A percentile compares a stretch with the other conserved stretches of the same genome.
Evolutionary conservation across 306 rosid species (phyloP).

Genomic region (Comarum palustre): DNA sequence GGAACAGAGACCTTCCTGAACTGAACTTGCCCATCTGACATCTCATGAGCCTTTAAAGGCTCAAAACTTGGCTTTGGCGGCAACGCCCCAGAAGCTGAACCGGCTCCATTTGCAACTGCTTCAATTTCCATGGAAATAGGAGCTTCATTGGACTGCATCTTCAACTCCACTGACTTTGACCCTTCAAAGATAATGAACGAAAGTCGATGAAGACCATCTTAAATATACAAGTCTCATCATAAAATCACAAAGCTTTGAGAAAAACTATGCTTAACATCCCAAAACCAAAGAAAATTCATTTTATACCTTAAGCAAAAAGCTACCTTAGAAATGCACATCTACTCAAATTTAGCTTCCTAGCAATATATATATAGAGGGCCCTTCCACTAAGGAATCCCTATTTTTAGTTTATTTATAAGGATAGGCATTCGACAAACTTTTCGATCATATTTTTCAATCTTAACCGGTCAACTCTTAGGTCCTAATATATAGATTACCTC

Average conservation of each 20-base stretch:
- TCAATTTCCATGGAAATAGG: conserved; percentile 60
- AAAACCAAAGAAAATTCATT: neutral
- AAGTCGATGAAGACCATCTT: neutral
- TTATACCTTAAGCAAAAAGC: neutral
- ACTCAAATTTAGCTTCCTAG: neutral
- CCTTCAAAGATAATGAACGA: neutral
- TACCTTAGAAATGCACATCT: neutral
- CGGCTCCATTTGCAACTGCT: conserved; percentile 30
- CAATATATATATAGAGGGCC: neutral
- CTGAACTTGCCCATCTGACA: conserved; percentile 78
- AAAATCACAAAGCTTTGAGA: neutral
- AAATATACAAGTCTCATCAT: neutral
- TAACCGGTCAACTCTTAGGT: no score
- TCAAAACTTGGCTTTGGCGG: conserved; percentile 68
- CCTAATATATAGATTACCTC: no score
- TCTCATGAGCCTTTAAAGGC: conserved; percentile 82
- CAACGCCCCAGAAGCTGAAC: conserved; percentile 26
- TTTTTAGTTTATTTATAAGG: no score
- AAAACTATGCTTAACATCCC: neutral
- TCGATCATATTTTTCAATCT: no score
- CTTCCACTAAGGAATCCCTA: no score
- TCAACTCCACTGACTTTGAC: conserved; percentile 15
- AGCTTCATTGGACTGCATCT: conserved; percentile 52
- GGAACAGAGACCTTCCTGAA: conserved; percentile 80
- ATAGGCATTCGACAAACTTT: no score